phyloP scores from a whole-genome alignment of 371 early-diverging fungal species.

The Rhizopus microsporus region DNA sequence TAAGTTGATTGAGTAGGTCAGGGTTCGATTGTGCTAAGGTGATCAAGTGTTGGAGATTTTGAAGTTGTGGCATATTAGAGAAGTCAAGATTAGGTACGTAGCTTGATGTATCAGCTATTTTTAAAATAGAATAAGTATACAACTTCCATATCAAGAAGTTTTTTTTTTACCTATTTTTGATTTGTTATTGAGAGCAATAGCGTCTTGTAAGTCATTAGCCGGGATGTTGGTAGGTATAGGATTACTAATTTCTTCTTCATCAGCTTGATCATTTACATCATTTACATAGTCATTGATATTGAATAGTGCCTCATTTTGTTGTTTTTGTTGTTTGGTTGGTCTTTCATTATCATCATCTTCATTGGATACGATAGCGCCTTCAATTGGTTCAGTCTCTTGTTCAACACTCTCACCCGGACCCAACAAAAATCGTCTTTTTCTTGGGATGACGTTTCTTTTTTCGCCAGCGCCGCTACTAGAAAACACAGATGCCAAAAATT shows the following conservation, averaged over 20 bases:
- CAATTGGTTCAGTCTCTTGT: conserved; percentile 12
- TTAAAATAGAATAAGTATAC: neutral
- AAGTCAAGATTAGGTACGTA: conserved; percentile 6
- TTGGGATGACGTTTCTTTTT: conserved; percentile 45
- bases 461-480: conserved; percentile 46
- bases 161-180: conserved; percentile 24
- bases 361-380: neutral
- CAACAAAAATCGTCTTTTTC: conserved; percentile 48
- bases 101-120: neutral
- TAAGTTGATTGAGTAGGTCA: conserved; percentile 25
- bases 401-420: conserved; percentile 29
- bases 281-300: conserved; percentile 30
- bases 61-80: conserved; percentile 25
- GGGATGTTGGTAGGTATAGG: conserved; percentile 1
- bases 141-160: no score
- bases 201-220: conserved; percentile 24
- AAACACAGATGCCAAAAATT: conserved; percentile 80
- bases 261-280: conserved; percentile 14
- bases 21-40: conserved; percentile 37
- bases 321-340: conserved; percentile 15
- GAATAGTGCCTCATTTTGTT: conserved; percentile 8
- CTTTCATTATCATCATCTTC: conserved; percentile 5
- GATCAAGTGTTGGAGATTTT: conserved; percentile 28
- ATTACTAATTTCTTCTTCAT: conserved; percentile 5
- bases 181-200: conserved; percentile 33